phyloP scores from a whole-genome alignment of 1,284 basidiomycete genomes.

The Vanrija pseudolonga region DNA sequence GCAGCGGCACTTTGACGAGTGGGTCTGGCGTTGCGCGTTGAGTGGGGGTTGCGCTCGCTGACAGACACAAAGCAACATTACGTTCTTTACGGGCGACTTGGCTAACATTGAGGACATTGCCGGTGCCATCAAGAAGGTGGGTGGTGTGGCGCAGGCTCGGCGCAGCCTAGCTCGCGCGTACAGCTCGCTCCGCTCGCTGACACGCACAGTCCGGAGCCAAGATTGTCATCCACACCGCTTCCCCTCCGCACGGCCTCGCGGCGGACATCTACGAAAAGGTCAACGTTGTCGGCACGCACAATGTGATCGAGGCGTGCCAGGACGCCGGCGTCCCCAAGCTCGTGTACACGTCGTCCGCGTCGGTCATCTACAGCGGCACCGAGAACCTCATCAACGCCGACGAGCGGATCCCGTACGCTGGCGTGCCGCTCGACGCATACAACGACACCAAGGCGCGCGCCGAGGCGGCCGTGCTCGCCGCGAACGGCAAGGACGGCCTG shows the following conservation, averaged over 20 bases:
- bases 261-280: conserved; percentile 81
- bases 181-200: conserved; percentile 1
- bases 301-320: conserved; percentile 75
- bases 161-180: too few species aligned
- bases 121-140: conserved; percentile 68
- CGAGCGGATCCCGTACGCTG: conserved; percentile 77
- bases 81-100: conserved; percentile 82
- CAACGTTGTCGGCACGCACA: conserved; percentile 87
- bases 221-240: conserved; percentile 93
- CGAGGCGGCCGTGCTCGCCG: conserved; percentile 75
- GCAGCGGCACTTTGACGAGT: conserved; percentile 68
- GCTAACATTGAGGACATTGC: conserved; percentile 68
- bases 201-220: conserved; percentile 66
- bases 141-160: conserved; percentile 30
- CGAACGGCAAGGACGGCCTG: conserved; percentile 77
- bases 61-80: conserved; percentile 57
- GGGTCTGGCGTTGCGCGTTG: too few species aligned
- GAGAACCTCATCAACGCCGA: conserved; percentile 78
- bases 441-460: conserved; percentile 95
- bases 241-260: conserved; percentile 72
- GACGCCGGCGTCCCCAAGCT: conserved; percentile 74
- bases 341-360: conserved; percentile 92
- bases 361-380: conserved; percentile 82
- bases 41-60: neutral
- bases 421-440: conserved; percentile 80